A percentile compares a stretch with the other conserved stretches of the same genome.
Conservation (phyloP, 257 asterid genomes). For the Nicotiana sylvestris region DNA sequence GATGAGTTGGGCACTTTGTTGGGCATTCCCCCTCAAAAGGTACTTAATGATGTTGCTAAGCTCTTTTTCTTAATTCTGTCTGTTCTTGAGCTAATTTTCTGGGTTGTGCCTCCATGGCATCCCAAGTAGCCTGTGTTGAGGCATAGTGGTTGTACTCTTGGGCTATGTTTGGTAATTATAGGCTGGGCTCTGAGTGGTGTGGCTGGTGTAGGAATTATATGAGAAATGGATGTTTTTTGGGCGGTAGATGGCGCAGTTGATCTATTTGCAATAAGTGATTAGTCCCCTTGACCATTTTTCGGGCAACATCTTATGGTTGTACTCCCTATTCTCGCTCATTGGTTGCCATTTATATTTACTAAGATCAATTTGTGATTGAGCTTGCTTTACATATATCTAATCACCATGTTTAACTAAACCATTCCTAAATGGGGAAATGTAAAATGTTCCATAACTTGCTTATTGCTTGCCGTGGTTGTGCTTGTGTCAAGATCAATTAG, state of each 20-base stretch:
- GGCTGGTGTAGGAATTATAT: not conserved
- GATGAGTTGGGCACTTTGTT: conserved; percentile 91
- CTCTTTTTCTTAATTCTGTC: not conserved
- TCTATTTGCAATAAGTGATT: not conserved
- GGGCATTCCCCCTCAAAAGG: conserved; percentile 95
- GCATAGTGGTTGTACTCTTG: not conserved
- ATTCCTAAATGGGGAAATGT: not conserved
- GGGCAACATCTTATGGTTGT: not conserved
- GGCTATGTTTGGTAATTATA: not conserved
- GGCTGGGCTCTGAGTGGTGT: not conserved
- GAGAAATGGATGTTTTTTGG: not conserved
- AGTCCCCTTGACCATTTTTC: conserved; percentile 1
- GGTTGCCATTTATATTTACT: not conserved
- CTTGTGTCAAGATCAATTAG: not conserved
- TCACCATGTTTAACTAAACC: not conserved
- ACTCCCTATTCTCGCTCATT: not conserved
- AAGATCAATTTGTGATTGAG: not conserved
- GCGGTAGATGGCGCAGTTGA: not conserved
- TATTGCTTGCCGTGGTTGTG: not conserved
- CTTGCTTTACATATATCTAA: not conserved
- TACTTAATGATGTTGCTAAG: conserved; percentile 19
- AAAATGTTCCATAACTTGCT: not conserved
- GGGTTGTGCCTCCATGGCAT: not conserved
- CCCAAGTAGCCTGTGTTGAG: not conserved
- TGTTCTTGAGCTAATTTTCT: not conserved